Evolutionary conservation across 2,329 filamentous ascomycete species (phyloP).

Genomic region (Talaromyces sp.): DNA sequence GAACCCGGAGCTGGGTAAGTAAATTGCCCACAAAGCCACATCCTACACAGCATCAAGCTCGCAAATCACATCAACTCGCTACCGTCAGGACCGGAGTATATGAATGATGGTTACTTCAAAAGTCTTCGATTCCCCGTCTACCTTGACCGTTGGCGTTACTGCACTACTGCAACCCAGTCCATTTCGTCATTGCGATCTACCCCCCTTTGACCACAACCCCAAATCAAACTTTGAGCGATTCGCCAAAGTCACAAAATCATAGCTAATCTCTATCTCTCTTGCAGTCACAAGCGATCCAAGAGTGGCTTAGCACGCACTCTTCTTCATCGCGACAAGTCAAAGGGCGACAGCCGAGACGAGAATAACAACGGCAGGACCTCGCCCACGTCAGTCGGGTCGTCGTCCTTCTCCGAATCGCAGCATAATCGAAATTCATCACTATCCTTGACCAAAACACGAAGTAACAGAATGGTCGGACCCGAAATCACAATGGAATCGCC

Average conservation of each 20-base stretch:
- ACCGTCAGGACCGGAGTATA: background rate
- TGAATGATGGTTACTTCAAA: background rate
- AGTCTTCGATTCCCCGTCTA: background rate
- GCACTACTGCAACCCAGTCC: background rate
- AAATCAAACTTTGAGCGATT: background rate
- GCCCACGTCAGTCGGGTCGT: slow-evolving; percentile 27
- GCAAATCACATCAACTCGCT: background rate
- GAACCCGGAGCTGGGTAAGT: slow-evolving; percentile 10
- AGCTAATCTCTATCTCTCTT: background rate
- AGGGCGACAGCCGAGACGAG: slow-evolving; percentile 40
- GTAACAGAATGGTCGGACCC: slow-evolving; percentile 25
- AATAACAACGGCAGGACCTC: slow-evolving; percentile 27
- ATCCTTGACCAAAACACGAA: slow-evolving; percentile 30
- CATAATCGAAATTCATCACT: slow-evolving; percentile 28
- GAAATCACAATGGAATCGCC: slow-evolving; percentile 28
- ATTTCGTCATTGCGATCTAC: slow-evolving; percentile 1
- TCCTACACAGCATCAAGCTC: background rate
- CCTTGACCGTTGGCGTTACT: background rate
- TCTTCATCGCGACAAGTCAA: slow-evolving; percentile 52
- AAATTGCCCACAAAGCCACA: background rate
- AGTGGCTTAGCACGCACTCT: slow-evolving; percentile 54
- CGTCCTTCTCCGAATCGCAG: slow-evolving; percentile 25
- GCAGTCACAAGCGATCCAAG: slow-evolving; percentile 53
- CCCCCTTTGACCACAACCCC: background rate
- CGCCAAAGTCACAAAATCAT: background rate